Evolutionary conservation across 495 filamentous ascomycete species (phyloP).

Genomic region (Zalerion maritima): DNA sequence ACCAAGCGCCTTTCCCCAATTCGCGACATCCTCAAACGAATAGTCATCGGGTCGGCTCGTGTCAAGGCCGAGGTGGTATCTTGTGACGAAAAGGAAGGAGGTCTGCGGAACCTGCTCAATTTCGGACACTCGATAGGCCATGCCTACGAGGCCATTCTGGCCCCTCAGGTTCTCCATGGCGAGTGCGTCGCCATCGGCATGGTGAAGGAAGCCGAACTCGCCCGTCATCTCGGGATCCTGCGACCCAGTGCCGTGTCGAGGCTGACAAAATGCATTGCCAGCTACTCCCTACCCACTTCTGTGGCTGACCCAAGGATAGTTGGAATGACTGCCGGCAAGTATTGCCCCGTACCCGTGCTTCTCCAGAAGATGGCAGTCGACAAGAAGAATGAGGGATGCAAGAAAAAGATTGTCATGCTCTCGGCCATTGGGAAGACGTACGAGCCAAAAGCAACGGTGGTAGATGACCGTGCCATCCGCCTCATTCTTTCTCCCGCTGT

Average conservation of each 20-base stretch:
- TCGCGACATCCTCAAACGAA: slow-evolving; percentile 62
- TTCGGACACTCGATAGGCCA: slow-evolving; percentile 98
- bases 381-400: slow-evolving; percentile 93
- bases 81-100: slow-evolving; percentile 85
- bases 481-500: slow-evolving; percentile 73
- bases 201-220: slow-evolving; percentile 92
- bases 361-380: slow-evolving; percentile 90
- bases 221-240: slow-evolving; percentile 78
- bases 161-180: slow-evolving; percentile 88
- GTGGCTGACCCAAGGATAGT: slow-evolving; percentile 71
- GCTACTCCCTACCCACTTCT: slow-evolving; percentile 81
- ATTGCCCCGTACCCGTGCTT: slow-evolving; percentile 80
- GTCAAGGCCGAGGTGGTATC: slow-evolving; percentile 93
- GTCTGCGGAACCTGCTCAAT: slow-evolving; percentile 86
- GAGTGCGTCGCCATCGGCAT: slow-evolving; percentile 95
- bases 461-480: slow-evolving; percentile 72
- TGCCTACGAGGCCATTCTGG: slow-evolving; percentile 88
- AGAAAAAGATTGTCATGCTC: slow-evolving; percentile 95
- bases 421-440: slow-evolving; percentile 78
- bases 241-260: slow-evolving; percentile 78
- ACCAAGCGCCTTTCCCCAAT: slow-evolving; percentile 49
- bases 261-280: slow-evolving; percentile 81
- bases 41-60: slow-evolving; percentile 74
- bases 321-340: slow-evolving; percentile 72
- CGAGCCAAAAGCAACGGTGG: slow-evolving; percentile 75